These are phyloP conservation scores for Vaucheria bursata DNA, from an alignment of 352 stramenopile species.

Conservation along the genomic window DNA sequence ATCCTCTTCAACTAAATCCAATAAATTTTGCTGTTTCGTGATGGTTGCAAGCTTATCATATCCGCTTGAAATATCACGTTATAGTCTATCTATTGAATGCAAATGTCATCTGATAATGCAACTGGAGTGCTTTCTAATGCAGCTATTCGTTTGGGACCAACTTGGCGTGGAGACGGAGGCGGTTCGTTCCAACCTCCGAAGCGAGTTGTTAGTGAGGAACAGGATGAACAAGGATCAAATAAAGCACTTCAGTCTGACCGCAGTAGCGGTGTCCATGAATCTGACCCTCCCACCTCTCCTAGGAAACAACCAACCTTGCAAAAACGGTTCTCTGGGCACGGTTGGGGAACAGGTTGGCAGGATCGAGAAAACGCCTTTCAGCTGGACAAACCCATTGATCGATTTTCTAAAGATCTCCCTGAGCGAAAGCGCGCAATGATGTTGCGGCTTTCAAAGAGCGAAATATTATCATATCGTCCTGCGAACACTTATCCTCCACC, in stretches of 20 bases:
- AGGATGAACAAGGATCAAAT: neutral
- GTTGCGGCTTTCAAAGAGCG: slow-evolving; percentile 12
- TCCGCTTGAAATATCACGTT: too few species aligned
- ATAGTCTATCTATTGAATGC: too few species aligned
- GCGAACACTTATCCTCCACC: slow-evolving; percentile 11
- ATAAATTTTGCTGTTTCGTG: too few species aligned
- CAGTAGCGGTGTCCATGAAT: neutral
- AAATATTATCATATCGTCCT: slow-evolving; percentile 15
- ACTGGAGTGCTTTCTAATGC: too few species aligned
- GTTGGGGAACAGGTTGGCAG: neutral
- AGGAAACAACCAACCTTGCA: neutral
- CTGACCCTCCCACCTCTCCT: neutral
- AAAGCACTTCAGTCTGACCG: neutral
- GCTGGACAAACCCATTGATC: neutral
- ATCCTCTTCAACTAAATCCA: too few species aligned
- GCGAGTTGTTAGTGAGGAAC: neutral
- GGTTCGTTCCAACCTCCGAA: neutral
- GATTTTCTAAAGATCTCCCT: too few species aligned
- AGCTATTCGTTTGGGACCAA: neutral
- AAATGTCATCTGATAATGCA: too few species aligned
- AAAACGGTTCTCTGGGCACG: neutral
- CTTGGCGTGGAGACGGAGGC: neutral
- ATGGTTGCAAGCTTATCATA: too few species aligned
- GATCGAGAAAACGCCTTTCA: neutral
- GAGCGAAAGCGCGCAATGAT: neutral